phyloP scores from a whole-genome alignment of 768 basidiomycete species.

The Gyrodon lividus region DNA sequence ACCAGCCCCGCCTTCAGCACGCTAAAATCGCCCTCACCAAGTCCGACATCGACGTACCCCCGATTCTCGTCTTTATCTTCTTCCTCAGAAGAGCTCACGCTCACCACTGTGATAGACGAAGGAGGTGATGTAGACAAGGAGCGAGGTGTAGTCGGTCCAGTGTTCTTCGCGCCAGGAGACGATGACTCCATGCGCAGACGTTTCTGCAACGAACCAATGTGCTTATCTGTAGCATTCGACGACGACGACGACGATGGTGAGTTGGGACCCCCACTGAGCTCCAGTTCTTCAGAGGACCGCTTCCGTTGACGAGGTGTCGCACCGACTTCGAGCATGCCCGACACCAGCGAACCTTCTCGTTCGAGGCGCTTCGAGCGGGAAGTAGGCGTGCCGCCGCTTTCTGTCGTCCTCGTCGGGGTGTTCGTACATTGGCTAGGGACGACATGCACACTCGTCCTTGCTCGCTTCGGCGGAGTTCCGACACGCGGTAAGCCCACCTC shows the following conservation, averaged over 20 bases:
- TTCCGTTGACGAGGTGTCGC: slow-evolving; percentile 37
- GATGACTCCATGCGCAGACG: slow-evolving; percentile 28
- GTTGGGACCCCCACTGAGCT: slow-evolving; percentile 15
- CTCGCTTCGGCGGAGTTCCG: slow-evolving; percentile 44
- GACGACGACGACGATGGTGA: slow-evolving; percentile 11
- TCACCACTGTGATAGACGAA: slow-evolving; percentile 21
- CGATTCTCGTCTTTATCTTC: not conserved
- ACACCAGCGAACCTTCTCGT: not conserved
- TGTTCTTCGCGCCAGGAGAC: not conserved
- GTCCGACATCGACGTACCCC: slow-evolving; percentile 16
- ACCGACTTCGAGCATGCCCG: not conserved
- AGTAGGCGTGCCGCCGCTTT: not conserved
- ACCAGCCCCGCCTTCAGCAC: slow-evolving; percentile 28
- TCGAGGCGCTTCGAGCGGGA: not conserved
- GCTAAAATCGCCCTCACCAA: slow-evolving; percentile 8
- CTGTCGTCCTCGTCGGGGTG: not conserved
- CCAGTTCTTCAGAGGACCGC: slow-evolving; percentile 52
- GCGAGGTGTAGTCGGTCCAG: not conserved
- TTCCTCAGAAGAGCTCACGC: slow-evolving; percentile 8
- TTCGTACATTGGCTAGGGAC: slow-evolving; percentile 2
- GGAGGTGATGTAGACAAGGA: slow-evolving; percentile 19
- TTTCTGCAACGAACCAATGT: slow-evolving; percentile 18
- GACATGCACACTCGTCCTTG: slow-evolving; percentile 21
- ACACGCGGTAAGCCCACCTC: slow-evolving; percentile 8
- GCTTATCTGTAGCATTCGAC: slow-evolving; percentile 14